Evolutionary conservation across 306 rosid species (phyloP).

Genomic region (Inga oerstediana): DNA sequence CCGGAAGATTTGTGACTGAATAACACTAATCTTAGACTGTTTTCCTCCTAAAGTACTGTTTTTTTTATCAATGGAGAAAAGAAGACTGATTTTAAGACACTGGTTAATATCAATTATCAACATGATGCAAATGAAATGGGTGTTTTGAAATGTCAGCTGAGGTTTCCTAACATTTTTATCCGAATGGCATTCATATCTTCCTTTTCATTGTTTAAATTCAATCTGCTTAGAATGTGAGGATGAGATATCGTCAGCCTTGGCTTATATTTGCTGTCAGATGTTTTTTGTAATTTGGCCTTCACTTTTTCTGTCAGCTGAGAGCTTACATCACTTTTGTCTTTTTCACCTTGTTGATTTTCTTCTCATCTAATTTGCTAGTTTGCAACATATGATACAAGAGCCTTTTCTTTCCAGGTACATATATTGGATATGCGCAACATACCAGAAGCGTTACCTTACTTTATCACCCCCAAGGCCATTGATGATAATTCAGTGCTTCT

Average conservation of each 20-base stretch:
- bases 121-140: neutral
- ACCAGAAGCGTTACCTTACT: constrained; percentile 96
- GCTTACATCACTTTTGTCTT: neutral
- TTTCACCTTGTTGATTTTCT: constrained; percentile 14
- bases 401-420: constrained; percentile 60
- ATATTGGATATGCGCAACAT: constrained; percentile 82
- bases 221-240: constrained; percentile 21
- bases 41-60: neutral
- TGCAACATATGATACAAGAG: constrained; percentile 28
- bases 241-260: neutral
- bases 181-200: neutral
- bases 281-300: neutral
- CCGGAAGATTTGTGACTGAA: neutral
- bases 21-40: neutral
- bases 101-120: neutral
- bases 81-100: neutral
- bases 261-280: constrained; percentile 11
- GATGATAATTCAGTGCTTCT: constrained; percentile 93
- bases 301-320: neutral
- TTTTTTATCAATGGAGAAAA: neutral
- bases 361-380: constrained; percentile 23
- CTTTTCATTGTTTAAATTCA: constrained; percentile 2
- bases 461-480: constrained; percentile 88
- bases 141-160: constrained; percentile 2
- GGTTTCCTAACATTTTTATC: constrained; percentile 4